Evolutionary conservation across 1,139 yeast species (phyloP), one percentile per base, ranked within the genome.

Genomic region (Candida albicans): DNA sequence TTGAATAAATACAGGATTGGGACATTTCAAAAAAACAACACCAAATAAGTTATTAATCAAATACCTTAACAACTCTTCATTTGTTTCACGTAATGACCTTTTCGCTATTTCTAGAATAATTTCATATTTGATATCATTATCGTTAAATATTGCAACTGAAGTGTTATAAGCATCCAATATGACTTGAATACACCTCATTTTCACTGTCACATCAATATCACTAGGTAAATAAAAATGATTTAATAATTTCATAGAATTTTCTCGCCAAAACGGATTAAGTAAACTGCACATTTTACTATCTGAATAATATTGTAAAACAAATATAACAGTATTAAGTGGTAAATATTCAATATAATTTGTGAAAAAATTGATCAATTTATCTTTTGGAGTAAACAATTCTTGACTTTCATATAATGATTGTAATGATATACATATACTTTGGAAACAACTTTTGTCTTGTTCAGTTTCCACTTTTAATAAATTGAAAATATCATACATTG

Each of bases 221-320:
- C 36, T 14, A 22, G 62, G 64, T 34, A 59, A 61, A 55, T 70
- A 82, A 53, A 82, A 83, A 22, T 67, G 64, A 22, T 69, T 65
- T 22, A 82, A 59, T 2, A 83, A 48, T n/a, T 62, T 64, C 18
- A 62, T 59, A 38, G 79, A 65, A 52, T 79, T 78, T 1, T 66
- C 69, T 37, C 64, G 62, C 87, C 90, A 84, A 14, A 70, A 61
- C 0, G 77, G 70, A 36, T 73, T 64, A n/a, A 81, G 56, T 7
- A 81, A 75, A 1, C 82, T 69, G 53, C 90, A 83, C 24, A 74
- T 54, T 41, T 73, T 73, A 43, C 75, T 79, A n/a, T 72, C 69
- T 1, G 65, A 62, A 55, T 79, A 83, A 53, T 68, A 75, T 7
- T 66, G 59, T 32, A 82, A 60, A 1, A 82, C 71, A 45, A 71